phyloP scores from a whole-genome alignment of 768 basidiomycete species.

The Collybia nuda region DNA sequence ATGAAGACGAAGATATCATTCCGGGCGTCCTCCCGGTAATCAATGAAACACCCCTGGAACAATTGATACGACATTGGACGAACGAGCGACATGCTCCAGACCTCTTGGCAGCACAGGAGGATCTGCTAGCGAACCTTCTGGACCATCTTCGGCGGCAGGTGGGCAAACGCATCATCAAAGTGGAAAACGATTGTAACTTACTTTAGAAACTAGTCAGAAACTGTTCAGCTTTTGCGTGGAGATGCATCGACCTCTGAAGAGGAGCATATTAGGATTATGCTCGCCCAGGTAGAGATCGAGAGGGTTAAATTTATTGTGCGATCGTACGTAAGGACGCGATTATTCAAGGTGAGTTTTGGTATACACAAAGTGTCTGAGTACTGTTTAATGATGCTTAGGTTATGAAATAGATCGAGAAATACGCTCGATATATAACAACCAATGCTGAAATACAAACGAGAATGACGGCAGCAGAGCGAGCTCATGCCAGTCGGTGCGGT shows the following conservation, averaged over 20 bases:
- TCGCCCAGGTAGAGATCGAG: conserved; percentile 93
- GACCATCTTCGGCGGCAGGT: conserved; percentile 87
- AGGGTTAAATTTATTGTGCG: conserved; percentile 90
- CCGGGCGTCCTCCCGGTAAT: conserved; percentile 15
- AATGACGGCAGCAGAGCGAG: conserved; percentile 80
- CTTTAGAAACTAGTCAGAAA: conserved; percentile 58
- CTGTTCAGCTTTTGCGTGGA: conserved; percentile 71
- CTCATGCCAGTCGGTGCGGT: conserved; percentile 71
- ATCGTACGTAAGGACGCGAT: conserved; percentile 82
- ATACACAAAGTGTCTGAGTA: conserved; percentile 2
- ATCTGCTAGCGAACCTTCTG: conserved; percentile 60
- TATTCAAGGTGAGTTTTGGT: conserved; percentile 68
- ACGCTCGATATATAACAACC: conserved; percentile 73
- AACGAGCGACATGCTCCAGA: conserved; percentile 85
- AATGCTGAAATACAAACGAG: conserved; percentile 74
- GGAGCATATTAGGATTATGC: conserved; percentile 89
- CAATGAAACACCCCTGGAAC: conserved; percentile 60
- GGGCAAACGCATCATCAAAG: conserved; percentile 18
- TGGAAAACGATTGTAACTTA: background rate
- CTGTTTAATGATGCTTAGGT: conserved; percentile 20
- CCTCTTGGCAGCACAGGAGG: conserved; percentile 71
- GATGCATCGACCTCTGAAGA: conserved; percentile 88
- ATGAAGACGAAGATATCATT: conserved; percentile 34
- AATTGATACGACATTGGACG: conserved; percentile 81
- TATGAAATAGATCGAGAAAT: conserved; percentile 76